Percentiles rank a stretch among this genome's conserved stretches.
phyloP scores from a whole-genome alignment of 2,329 filamentous ascomycete genomes.

The Aspergillus spinulosporus region DNA sequence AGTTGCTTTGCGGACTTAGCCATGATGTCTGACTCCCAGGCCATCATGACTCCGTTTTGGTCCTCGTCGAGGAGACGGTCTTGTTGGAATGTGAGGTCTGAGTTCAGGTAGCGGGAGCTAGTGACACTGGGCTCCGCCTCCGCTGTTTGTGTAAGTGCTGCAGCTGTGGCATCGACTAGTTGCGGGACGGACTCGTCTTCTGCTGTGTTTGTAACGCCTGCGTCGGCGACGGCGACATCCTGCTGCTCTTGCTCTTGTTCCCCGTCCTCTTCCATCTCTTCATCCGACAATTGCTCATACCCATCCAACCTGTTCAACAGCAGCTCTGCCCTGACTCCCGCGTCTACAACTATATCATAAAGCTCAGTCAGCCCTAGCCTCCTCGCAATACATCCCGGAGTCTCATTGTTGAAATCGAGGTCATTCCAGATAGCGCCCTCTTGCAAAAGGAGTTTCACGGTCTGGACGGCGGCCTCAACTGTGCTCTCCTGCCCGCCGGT shows the following conservation, averaged over 20 bases:
- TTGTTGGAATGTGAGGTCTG: constrained; percentile 63
- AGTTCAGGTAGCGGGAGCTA: constrained; percentile 68
- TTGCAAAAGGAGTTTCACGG: constrained; percentile 74
- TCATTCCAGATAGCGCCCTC: constrained; percentile 98
- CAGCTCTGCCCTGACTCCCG: constrained; percentile 86
- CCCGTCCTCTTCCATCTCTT: constrained; percentile 44
- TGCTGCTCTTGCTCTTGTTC: constrained; percentile 23
- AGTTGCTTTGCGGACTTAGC: constrained; percentile 69
- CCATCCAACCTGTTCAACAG: constrained; percentile 78
- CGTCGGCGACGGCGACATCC: constrained; percentile 24
- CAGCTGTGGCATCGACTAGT: constrained; percentile 25
- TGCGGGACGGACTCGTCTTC: constrained; percentile 25
- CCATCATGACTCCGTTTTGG: constrained; percentile 90
- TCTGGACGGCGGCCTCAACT: constrained; percentile 64
- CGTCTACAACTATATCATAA: constrained; percentile 82
- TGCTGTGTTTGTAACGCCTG: constrained; percentile 31
- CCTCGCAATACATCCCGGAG: constrained; percentile 81
- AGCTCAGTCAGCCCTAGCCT: constrained; percentile 66
- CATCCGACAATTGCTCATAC: constrained; percentile 67
- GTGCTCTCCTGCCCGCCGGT: constrained; percentile 20
- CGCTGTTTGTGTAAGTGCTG: constrained; percentile 11
- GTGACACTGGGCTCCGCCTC: constrained; percentile 50
- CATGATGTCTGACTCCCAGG: constrained; percentile 89
- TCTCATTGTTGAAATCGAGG: constrained; percentile 80
- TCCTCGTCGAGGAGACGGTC: constrained; percentile 71